These are phyloP conservation scores for Sungouiozyma ichnusensis DNA, from an alignment of 805 yeast genomes.

Conservation along the genomic window DNA sequence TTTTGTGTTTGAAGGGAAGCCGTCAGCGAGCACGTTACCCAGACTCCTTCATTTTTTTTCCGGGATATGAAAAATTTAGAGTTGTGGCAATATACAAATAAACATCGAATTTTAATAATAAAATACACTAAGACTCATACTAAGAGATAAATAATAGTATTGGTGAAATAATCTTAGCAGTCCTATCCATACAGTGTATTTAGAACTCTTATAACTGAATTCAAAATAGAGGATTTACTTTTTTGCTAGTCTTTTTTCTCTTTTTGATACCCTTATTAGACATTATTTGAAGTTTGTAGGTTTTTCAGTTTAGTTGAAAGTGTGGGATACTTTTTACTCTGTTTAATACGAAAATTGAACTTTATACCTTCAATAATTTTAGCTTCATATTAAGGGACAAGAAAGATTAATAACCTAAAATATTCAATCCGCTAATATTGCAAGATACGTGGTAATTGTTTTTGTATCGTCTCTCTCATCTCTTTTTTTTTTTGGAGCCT, in stretches of 20 bases:
- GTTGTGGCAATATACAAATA: background rate
- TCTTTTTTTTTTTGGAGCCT: background rate
- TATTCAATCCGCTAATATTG: no score
- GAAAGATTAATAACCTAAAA: no score
- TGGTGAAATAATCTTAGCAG: no score
- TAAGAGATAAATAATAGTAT: no score
- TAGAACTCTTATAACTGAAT: background rate
- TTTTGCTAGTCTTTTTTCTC: no score
- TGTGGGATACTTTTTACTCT: background rate
- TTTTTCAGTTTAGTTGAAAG: background rate
- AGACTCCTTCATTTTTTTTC: background rate
- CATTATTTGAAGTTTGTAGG: background rate
- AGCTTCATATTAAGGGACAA: background rate
- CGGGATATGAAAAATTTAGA: background rate
- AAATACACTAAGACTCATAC: no score
- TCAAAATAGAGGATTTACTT: background rate
- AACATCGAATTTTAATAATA: background rate
- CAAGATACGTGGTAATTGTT: background rate
- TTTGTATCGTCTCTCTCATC: background rate
- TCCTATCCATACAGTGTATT: background rate
- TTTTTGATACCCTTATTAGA: background rate
- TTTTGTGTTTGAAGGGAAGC: background rate
- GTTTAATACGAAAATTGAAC: background rate
- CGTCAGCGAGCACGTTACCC: background rate
- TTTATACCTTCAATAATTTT: background rate